Base-by-base conservation (phyloP, 257 asterid species). In the Plectranthus barbatus region DNA sequence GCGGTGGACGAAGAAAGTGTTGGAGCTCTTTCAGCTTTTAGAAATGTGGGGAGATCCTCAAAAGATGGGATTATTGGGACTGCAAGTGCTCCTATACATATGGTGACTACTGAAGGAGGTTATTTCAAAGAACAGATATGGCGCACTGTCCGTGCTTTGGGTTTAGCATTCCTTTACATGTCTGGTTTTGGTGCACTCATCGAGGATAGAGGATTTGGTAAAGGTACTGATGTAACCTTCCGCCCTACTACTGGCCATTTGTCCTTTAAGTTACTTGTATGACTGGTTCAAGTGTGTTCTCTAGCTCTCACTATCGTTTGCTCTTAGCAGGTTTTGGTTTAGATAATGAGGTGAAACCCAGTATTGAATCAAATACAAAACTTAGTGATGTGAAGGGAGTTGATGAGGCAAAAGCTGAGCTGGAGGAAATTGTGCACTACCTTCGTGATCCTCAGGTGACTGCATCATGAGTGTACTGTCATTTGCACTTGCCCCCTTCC, bases 341-440 rank as follows among this genome's bases (percentile, higher is more conserved):
- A 39, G 87, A 87, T 52, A 97, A 86, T 75, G 97, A 83, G 74
- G 97, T 89, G 67, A 89, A 83, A 44, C 91, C 99, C 29, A 87
- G 62, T 64, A 68, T 86, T 88, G 96, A 86, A 71, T 77, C 95
- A 45, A 82, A 71, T 60, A 92, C 97, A 36, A 92, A 86, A 72
- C 85, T 89, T 68, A 81, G 88, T 73, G 96, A 89, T 42, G 96
- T 92, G 52, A 92, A 92, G 78, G 99, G 99, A 60, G 97, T 92
- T 56, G 99, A 92, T 68, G 99, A 92, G 83, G 99, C 97, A 39
- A 92, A 89, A 78, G 62, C 84, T 56, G 97, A 92, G 73, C 82
- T 92, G 71, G 96, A 92, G 77, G 99, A 92, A 78, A 92, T 92
- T 68, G 99, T 86, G 56, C 93, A 89, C 83, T 92, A 92, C 80